Evolutionary conservation across 2,329 filamentous ascomycete species (phyloP).

Genomic region (Microcera coccophila): DNA sequence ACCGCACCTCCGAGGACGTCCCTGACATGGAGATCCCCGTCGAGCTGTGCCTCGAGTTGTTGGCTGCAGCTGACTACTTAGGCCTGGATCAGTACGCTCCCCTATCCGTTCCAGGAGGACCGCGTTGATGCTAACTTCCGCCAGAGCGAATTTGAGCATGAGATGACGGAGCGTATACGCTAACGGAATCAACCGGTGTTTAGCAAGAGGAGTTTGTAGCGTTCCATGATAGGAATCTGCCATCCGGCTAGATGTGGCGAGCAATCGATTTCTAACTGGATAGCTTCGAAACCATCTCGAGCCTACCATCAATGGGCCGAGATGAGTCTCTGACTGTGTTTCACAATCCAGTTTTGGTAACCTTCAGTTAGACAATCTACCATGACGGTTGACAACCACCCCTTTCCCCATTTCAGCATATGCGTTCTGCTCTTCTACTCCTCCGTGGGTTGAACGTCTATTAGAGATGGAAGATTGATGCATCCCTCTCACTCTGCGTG

Average conservation of each 20-base stretch:
- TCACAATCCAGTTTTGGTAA: too few relatives aligned
- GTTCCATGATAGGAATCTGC: constrained; percentile 8
- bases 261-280: constrained; percentile 2
- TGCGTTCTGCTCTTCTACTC: constrained; percentile 46
- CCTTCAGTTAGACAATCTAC: too few relatives aligned
- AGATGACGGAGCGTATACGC: constrained; percentile 29
- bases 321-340: too few relatives aligned
- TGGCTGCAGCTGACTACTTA: constrained; percentile 74
- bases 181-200: constrained; percentile 16
- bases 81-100: constrained; percentile 56
- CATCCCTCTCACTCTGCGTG: constrained; percentile 51
- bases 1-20: constrained; percentile 66
- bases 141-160: constrained; percentile 37
- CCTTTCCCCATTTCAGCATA: constrained; percentile 50
- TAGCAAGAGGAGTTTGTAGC: constrained; percentile 16
- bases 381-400: too few relatives aligned
- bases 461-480: constrained; percentile 51
- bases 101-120: constrained; percentile 22
- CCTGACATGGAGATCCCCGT: constrained; percentile 78
- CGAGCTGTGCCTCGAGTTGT: constrained; percentile 71
- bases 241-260: constrained; percentile 1
- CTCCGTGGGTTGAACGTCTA: constrained; percentile 53
- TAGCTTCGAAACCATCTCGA: constrained; percentile 7
- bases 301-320: too few relatives aligned
- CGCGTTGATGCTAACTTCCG: constrained; percentile 28